Base-by-base conservation (phyloP, 768 basidiomycete genomes). In the Hygrophorus russula region DNA sequence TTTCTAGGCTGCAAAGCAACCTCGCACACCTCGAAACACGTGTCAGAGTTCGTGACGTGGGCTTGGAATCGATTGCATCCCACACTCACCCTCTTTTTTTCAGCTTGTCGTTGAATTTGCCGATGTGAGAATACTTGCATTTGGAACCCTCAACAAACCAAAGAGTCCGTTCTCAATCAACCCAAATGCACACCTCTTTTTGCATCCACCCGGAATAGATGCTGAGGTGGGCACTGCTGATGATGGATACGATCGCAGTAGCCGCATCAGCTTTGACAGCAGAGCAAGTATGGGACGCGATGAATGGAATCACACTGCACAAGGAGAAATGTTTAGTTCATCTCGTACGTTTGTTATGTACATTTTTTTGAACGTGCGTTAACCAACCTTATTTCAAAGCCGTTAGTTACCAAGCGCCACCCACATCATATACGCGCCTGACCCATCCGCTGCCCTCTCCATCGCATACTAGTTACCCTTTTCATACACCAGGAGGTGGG, bases 81-180 rank as follows among this genome's bases (percentile, higher is more conserved):
- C 36, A 51, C 36, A 49, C 35, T 19, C 40, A 41, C 9, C 33
- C 20, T 28, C 14, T 19, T 36, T 41, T 19, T 36, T 41, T 19
- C 45, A 88, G 85, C 68, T 82, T 17, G 68, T 89, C 17, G 67
- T 85, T 10, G 73, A 83, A 54, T 63, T 88, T 31, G 65, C 70
- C 6, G 87, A 90, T 53, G 74, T 84, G 28, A 73, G 85, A 19
- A 71, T 90, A 42, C 59, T 89, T 42, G 82, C 75, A 0, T 68
- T 88, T 37, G 86, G 86, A 7, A 78, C 76, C 1, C 64, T 80
- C 14, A 68, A 72, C 47, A 71, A 64, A 30, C 79, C 80, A 4
- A 67, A 70, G 32, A 76, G 73, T 41, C 57, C 69, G 33, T 61
- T 80, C 29, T 71, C 59, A 10, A 66, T 80, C 24, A 89, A 90